Conservation (phyloP, 2,329 filamentous ascomycete species). For the Ambrosiella beaveri region DNA sequence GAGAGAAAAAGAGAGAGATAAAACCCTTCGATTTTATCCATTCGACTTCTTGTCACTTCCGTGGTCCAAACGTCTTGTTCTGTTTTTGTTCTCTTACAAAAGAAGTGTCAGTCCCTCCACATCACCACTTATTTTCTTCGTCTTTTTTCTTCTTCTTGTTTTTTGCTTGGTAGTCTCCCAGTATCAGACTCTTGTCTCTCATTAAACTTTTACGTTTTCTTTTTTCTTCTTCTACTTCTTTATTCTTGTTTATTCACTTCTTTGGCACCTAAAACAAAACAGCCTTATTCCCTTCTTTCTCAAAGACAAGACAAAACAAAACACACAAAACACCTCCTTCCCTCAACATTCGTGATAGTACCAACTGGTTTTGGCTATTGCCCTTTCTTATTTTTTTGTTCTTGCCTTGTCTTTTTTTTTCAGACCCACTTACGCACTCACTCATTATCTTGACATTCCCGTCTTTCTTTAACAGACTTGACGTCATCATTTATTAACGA, state of each 20-base stretch:
- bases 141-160: slow-evolving; percentile 1
- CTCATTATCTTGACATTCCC: neutral
- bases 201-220: slow-evolving; percentile 23
- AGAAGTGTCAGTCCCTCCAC: no score
- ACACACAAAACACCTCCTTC: neutral
- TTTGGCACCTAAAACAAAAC: neutral
- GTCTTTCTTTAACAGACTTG: neutral
- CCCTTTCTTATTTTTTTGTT: slow-evolving; percentile 10
- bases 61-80: neutral
- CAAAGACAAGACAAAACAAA: neutral
- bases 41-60: neutral
- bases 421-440: neutral
- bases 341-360: slow-evolving; percentile 9
- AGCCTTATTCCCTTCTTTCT: neutral
- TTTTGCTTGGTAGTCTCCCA: slow-evolving; percentile 8
- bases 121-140: neutral
- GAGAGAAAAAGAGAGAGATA: no score
- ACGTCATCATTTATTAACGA: neutral
- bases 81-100: neutral
- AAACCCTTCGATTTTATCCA: neutral
- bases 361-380: slow-evolving; percentile 16
- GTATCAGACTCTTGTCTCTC: slow-evolving; percentile 37
- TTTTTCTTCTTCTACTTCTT: neutral
- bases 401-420: neutral
- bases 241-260: neutral